phyloP scores from a whole-genome alignment of 1,139 yeast genomes.

The Yamadazyma taylorii region DNA sequence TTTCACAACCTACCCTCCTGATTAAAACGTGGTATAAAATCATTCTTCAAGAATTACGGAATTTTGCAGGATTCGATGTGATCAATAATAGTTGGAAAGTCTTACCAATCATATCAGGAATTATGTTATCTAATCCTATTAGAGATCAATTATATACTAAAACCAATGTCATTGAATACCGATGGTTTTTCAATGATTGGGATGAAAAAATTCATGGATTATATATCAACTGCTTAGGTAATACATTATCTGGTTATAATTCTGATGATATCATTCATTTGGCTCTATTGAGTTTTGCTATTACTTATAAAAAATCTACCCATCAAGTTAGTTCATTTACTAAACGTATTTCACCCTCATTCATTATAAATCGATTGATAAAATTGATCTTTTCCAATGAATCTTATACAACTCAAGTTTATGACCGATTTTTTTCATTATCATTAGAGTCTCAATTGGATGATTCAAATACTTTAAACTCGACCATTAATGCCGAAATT shows the following conservation, averaged over 20 bases:
- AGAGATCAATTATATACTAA: constrained; percentile 37
- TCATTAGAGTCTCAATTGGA: too few species aligned
- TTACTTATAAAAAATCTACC: constrained; percentile 22
- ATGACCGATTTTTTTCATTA: constrained; percentile 20
- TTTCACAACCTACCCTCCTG: constrained; percentile 64
- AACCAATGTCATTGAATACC: constrained; percentile 26
- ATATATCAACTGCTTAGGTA: constrained; percentile 26
- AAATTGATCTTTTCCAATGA: constrained; percentile 24
- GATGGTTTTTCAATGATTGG: constrained; percentile 36
- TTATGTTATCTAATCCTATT: constrained; percentile 41
- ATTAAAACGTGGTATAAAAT: constrained; percentile 51
- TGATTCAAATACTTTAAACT: too few species aligned
- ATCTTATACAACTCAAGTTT: constrained; percentile 15
- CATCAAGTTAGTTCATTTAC: constrained; percentile 26
- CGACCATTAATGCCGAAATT: constrained; percentile 16
- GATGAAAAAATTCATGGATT: constrained; percentile 26
- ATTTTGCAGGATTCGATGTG: constrained; percentile 32
- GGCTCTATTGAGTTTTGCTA: constrained; percentile 35
- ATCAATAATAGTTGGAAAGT: constrained; percentile 52
- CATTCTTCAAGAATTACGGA: constrained; percentile 36
- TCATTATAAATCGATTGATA: constrained; percentile 25
- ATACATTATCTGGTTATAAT: constrained; percentile 24
- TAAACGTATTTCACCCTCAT: constrained; percentile 21
- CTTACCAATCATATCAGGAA: constrained; percentile 56
- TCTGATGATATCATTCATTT: constrained; percentile 29